Evolutionary conservation across 2,329 filamentous ascomycete genomes (phyloP).

Genomic region (Penicillium sp.): DNA sequence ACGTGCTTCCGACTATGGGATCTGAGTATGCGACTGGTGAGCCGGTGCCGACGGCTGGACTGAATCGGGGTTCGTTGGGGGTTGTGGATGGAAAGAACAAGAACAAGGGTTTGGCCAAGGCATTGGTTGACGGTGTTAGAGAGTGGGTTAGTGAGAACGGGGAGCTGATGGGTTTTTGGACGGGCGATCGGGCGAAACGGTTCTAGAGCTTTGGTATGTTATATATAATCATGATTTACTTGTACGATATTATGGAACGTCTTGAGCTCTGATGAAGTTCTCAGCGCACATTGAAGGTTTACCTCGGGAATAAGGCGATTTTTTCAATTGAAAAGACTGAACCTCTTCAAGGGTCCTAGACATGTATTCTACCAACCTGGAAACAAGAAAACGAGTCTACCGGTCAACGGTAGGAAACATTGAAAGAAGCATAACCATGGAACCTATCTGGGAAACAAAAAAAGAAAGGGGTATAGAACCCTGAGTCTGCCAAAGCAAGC

Average conservation of each 20-base stretch:
- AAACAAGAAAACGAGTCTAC: not conserved
- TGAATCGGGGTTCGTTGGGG: constrained; percentile 31
- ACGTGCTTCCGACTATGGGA: constrained; percentile 91
- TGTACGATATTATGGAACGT: not conserved
- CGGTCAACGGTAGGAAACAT: not conserved
- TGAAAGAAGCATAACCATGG: constrained; percentile 3
- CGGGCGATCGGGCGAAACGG: constrained; percentile 59
- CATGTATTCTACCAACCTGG: not conserved
- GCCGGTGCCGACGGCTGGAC: constrained; percentile 28
- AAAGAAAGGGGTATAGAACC: constrained; percentile 18
- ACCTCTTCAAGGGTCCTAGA: not conserved
- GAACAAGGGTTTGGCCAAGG: constrained; percentile 67
- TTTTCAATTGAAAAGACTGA: not conserved
- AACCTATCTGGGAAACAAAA: constrained; percentile 6
- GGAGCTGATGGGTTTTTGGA: constrained; percentile 67
- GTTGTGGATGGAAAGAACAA: constrained; percentile 47
- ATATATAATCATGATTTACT: not conserved
- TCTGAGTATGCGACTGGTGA: constrained; percentile 71
- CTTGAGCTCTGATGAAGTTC: not conserved
- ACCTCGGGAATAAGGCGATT: not conserved
- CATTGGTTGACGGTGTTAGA: constrained; percentile 62
- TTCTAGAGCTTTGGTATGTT: constrained; percentile 34
- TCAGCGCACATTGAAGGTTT: not conserved
- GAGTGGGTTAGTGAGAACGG: constrained; percentile 68
- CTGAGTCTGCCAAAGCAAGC: constrained; percentile 5